Evolutionary conservation across 2,329 filamentous ascomycete species (phyloP).

Genomic region (Ophiostoma himal-ulmi): DNA sequence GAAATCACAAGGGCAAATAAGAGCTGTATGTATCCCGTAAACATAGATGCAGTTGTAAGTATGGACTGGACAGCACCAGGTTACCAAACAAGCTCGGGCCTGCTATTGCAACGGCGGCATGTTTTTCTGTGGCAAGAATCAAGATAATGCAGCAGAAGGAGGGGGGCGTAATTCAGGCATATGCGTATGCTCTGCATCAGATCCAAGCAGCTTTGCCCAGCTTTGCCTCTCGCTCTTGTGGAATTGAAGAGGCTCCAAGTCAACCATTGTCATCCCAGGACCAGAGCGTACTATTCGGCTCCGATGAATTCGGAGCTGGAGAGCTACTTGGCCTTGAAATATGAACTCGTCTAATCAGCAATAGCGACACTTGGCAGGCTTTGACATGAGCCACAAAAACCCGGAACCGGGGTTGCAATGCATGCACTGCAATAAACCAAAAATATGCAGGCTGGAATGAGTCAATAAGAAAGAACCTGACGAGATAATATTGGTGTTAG

Average conservation of each 20-base stretch:
- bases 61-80: background rate
- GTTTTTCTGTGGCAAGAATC: background rate
- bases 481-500: background rate
- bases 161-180: background rate
- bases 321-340: background rate
- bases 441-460: background rate
- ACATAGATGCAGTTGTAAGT: background rate
- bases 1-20: background rate
- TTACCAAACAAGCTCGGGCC: background rate
- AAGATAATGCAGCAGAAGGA: background rate
- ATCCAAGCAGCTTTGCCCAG: background rate
- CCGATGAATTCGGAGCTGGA: background rate
- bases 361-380: background rate
- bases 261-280: background rate
- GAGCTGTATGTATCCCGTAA: background rate
- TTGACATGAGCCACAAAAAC: background rate
- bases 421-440: background rate
- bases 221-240: background rate
- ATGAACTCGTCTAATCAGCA: background rate
- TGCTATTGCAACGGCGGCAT: background rate
- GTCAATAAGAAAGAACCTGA: background rate
- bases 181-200: background rate
- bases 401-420: background rate
- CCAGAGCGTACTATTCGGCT: background rate
- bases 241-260: background rate